Conservation (phyloP, 1,284 basidiomycete species). For the Irpex sp. region DNA sequence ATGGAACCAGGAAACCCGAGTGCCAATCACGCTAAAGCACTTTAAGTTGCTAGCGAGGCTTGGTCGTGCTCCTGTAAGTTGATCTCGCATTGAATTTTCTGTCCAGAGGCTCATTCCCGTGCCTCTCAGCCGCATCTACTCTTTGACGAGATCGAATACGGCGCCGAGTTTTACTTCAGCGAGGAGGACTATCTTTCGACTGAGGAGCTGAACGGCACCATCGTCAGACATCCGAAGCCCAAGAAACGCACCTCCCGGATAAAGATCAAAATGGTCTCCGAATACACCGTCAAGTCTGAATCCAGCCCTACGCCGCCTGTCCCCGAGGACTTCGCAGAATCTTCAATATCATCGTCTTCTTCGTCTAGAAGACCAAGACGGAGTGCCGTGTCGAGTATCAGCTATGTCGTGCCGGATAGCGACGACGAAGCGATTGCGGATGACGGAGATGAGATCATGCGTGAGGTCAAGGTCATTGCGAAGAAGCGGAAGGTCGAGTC, state of each 20-base stretch:
- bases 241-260: slow-evolving; percentile 7
- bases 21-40: slow-evolving; percentile 71
- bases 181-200: slow-evolving; percentile 58
- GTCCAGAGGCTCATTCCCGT: background rate
- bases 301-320: slow-evolving; percentile 12
- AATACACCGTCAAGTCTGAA: slow-evolving; percentile 37
- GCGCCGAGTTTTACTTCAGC: slow-evolving; percentile 61
- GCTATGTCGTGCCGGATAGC: slow-evolving; percentile 65
- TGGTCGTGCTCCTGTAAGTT: slow-evolving; percentile 52
- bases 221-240: slow-evolving; percentile 20
- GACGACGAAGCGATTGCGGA: slow-evolving; percentile 61
- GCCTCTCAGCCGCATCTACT: slow-evolving; percentile 42
- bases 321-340: slow-evolving; percentile 2
- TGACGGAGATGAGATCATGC: slow-evolving; percentile 32
- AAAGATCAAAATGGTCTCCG: slow-evolving; percentile 26
- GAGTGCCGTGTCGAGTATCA: slow-evolving; percentile 48
- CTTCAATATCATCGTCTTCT: background rate
- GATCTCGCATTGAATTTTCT: background rate
- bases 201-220: slow-evolving; percentile 21
- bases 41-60: slow-evolving; percentile 67
- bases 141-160: slow-evolving; percentile 56
- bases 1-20: slow-evolving; percentile 27
- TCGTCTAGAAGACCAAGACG: slow-evolving; percentile 57
- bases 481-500: slow-evolving; percentile 43
- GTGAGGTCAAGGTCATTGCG: slow-evolving; percentile 28